phyloP scores from a whole-genome alignment of 1,284 basidiomycete genomes.

The Leccinum griseonigrum region DNA sequence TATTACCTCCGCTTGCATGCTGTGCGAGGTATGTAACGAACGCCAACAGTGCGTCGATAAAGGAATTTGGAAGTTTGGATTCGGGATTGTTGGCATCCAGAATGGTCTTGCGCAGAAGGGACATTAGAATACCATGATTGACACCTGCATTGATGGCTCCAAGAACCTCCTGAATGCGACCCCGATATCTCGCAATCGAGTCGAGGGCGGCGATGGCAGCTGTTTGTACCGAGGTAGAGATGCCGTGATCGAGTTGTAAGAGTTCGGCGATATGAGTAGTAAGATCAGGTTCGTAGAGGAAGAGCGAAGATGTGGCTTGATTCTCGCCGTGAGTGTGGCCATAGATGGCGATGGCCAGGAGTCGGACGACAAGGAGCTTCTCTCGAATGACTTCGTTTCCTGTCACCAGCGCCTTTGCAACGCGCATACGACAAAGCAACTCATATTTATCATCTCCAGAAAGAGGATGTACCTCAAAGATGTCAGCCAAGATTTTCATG shows the following conservation, averaged over 20 bases:
- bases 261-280: constrained; percentile 88
- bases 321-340: constrained; percentile 81
- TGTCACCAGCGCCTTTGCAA: constrained; percentile 65
- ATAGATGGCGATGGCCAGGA: constrained; percentile 89
- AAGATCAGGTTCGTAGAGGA: constrained; percentile 93
- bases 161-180: constrained; percentile 83
- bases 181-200: constrained; percentile 83
- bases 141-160: constrained; percentile 93
- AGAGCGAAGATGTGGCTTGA: constrained; percentile 78
- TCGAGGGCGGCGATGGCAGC: constrained; percentile 89
- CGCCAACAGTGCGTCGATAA: constrained; percentile 83
- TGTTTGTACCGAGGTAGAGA: constrained; percentile 72
- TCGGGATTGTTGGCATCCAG: constrained; percentile 64
- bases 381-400: constrained; percentile 64
- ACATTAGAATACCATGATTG: constrained; percentile 94
- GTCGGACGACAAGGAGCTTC: constrained; percentile 79
- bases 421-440: constrained; percentile 83
- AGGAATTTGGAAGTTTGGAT: constrained; percentile 71
- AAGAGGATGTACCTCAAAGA: constrained; percentile 70
- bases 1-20: constrained; percentile 81
- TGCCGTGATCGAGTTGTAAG: constrained; percentile 71
- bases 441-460: constrained; percentile 88
- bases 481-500: constrained; percentile 76
- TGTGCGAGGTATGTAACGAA: constrained; percentile 89
- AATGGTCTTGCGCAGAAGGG: constrained; percentile 78